phyloP scores from a whole-genome alignment of 2,329 filamentous ascomycete genomes.

The Trichoderma hamatum region DNA sequence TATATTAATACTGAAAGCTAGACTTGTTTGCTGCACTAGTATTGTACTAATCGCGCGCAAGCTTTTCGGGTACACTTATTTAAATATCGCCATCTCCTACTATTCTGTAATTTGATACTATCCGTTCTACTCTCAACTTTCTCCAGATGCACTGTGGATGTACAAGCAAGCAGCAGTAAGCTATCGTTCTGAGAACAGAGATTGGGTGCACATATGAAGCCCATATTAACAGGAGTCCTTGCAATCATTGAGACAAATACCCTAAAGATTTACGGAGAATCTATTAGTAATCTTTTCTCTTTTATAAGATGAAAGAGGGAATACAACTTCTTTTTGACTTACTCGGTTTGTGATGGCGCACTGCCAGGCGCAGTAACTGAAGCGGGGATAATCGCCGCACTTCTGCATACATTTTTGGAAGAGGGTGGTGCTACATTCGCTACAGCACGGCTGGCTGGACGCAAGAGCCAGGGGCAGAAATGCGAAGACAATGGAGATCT shows the following conservation, averaged over 20 bases:
- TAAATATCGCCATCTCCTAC: too few relatives aligned
- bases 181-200: background rate
- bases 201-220: background rate
- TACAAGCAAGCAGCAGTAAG: background rate
- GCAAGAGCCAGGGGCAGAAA: slow-evolving; percentile 6
- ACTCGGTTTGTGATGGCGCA: background rate
- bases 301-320: background rate
- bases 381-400: background rate
- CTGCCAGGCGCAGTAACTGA: background rate
- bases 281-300: too few relatives aligned
- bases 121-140: too few relatives aligned
- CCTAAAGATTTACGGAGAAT: background rate
- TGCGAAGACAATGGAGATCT: background rate
- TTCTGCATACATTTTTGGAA: background rate
- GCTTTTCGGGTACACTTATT: too few relatives aligned
- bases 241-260: background rate
- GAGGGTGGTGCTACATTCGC: background rate
- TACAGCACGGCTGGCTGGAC: background rate
- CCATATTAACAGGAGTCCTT: background rate
- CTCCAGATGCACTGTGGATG: too few relatives aligned
- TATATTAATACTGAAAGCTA: too few relatives aligned
- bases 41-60: too few relatives aligned
- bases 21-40: too few relatives aligned
- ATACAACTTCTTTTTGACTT: background rate
- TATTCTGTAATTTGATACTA: too few relatives aligned